Evolutionary conservation across 1,139 yeast genomes (phyloP).

Genomic region (Zygoascus hellenicus): DNA sequence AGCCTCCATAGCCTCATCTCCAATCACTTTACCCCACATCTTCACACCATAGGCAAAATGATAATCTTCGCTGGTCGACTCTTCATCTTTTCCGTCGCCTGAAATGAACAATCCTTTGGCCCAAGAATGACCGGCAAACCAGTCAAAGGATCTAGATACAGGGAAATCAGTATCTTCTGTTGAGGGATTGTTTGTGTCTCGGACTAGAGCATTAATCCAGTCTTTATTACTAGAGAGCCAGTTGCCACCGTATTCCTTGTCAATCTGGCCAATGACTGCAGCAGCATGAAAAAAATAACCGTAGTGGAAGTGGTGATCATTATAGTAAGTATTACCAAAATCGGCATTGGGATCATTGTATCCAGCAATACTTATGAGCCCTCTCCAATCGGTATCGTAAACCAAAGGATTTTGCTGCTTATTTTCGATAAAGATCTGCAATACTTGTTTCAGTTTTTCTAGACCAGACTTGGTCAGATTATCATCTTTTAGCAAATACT

Average conservation of each 20-base stretch:
- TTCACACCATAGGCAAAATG: slow-evolving; percentile 71
- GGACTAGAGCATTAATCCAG: slow-evolving; percentile 53
- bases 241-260: slow-evolving; percentile 49
- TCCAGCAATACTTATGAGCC: slow-evolving; percentile 53
- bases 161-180: slow-evolving; percentile 56
- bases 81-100: slow-evolving; percentile 72
- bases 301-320: slow-evolving; percentile 73
- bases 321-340: slow-evolving; percentile 60
- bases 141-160: slow-evolving; percentile 63
- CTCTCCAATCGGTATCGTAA: slow-evolving; percentile 63
- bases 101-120: slow-evolving; percentile 63
- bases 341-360: slow-evolving; percentile 44
- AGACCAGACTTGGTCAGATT: slow-evolving; percentile 45
- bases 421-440: slow-evolving; percentile 44
- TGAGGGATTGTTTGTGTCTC: slow-evolving; percentile 71
- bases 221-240: slow-evolving; percentile 58
- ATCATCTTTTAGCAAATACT: slow-evolving; percentile 48
- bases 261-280: slow-evolving; percentile 61
- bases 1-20: slow-evolving; percentile 56
- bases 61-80: slow-evolving; percentile 64
- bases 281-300: slow-evolving; percentile 71
- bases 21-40: slow-evolving; percentile 63
- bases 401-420: slow-evolving; percentile 53
- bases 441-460: slow-evolving; percentile 47
- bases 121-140: slow-evolving; percentile 79